Evolutionary conservation across 768 basidiomycete species (phyloP), one percentile per base, ranked within the genome.

Genomic region (Strobilomyces echinocephalus): DNA sequence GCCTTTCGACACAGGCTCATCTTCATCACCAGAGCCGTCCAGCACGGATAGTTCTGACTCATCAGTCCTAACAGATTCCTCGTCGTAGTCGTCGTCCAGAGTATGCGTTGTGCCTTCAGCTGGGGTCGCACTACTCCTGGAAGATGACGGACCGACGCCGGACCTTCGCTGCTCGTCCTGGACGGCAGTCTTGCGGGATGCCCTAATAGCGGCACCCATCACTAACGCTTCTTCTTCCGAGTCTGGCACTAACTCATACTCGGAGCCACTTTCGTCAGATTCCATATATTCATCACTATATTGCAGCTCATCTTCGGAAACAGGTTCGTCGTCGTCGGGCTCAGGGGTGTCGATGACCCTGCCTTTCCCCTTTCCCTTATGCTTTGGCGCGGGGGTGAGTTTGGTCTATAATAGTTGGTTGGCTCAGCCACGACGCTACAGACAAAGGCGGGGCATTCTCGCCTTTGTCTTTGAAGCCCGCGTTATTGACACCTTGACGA

Each of bases 221-320:
- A 87, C 79, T 20, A 81, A 51, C 0, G 54, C 59, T 16, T 73
- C 71, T 33, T 63, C 59, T 33, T 76, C 73, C 40, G 74, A 74
- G 24, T 74, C 73, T 18, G 69, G 48, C 3, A 59, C 65, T 14
- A 69, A 65, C 39, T 79, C 72, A 57, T 84, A 87, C 52, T 85
- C 85, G 38, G 87, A 87, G 26, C 76, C 83, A 54, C 69, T 69
- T 50, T 73, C 77, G 30, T 77, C 78, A 16, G 78, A 82, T 53
- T 85, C 84, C 11, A 74, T 71, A 26, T 76, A 44, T 20, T 67
- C 58, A 40, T 76, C 76, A 44, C 72, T 69, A 54, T 72, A 75
- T 36, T 76, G 76, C 36, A 73, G 60, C 18, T 70, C 74, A 40
- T 71, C 68, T 18, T 77, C 72, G 35, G 71, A 63, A 21, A 64